Percentiles rank a stretch among this genome's conserved stretches.
phyloP scores from a whole-genome alignment of 2,329 filamentous ascomycete genomes.

The Diaporthe citrichinensis region DNA sequence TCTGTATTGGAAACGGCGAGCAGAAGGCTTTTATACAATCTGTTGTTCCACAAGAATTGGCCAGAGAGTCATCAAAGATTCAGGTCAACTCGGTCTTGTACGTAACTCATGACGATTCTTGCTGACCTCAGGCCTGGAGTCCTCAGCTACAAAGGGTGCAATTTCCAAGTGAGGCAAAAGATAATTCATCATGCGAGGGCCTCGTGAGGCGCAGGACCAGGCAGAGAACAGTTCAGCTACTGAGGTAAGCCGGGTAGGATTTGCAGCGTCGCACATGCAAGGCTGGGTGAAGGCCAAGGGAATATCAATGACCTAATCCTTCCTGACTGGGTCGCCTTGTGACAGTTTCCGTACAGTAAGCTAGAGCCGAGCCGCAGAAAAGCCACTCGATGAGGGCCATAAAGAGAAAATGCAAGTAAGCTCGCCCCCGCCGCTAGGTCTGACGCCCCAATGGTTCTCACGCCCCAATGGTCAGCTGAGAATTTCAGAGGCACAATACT shows the following conservation, averaged over 20 bases:
- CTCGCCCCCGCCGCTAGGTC: not conserved
- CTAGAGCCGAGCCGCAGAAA: not conserved
- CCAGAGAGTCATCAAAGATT: not conserved
- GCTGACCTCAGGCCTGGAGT: not conserved
- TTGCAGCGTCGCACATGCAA: not conserved
- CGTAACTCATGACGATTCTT: not conserved
- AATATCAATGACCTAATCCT: not conserved
- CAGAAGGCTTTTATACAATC: not conserved
- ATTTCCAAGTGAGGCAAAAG: not conserved
- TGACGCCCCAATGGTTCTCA: not conserved
- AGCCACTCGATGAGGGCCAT: not conserved
- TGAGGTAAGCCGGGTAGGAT: not conserved
- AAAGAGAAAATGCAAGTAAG: slow-evolving; percentile 2
- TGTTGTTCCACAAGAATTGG: not conserved
- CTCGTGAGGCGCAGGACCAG: not conserved
- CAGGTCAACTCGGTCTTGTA: not conserved
- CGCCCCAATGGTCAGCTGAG: not conserved
- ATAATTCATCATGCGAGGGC: not conserved
- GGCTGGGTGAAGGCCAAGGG: not conserved
- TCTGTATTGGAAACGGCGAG: not conserved
- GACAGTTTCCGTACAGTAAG: not conserved
- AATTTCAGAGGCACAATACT: not conserved
- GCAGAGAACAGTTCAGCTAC: not conserved
- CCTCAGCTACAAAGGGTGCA: not conserved
- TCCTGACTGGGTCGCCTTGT: not conserved